Evolutionary conservation across 1,284 basidiomycete genomes (phyloP).

Genomic region (Trichosporon sp.): DNA sequence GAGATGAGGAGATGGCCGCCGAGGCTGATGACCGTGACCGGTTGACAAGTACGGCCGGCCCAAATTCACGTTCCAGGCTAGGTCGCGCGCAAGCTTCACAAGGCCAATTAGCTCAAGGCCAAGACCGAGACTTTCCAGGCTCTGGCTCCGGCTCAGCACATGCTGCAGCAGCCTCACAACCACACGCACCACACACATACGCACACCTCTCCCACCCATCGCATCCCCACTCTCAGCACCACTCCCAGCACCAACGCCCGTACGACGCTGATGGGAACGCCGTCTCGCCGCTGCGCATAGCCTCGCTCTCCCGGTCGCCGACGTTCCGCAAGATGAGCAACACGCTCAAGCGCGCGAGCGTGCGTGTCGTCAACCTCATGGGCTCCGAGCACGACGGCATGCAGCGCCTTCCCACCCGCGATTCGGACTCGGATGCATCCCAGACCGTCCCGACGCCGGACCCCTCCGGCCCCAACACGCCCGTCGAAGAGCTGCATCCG

Average conservation of each 20-base stretch:
- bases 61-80: conserved; percentile 1
- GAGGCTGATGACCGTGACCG: neutral
- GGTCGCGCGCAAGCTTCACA: neutral
- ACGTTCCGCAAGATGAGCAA: conserved; percentile 38
- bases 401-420: conserved; percentile 24
- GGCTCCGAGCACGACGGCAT: conserved; percentile 54
- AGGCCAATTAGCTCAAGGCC: conserved; percentile 9
- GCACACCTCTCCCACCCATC: conserved; percentile 12
- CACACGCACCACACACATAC: neutral
- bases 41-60: neutral
- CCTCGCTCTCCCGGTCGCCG: conserved; percentile 25
- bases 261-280: conserved; percentile 30
- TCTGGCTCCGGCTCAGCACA: conserved; percentile 9
- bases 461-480: conserved; percentile 5
- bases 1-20: neutral
- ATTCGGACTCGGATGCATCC: conserved; percentile 15
- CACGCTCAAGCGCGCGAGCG: conserved; percentile 52
- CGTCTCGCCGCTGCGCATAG: conserved; percentile 10
- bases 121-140: conserved; percentile 1
- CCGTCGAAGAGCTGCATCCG: conserved; percentile 16
- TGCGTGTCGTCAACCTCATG: conserved; percentile 65
- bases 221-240: conserved; percentile 3
- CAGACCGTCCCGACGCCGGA: neutral
- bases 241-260: neutral
- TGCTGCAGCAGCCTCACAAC: too few species aligned